Evolutionary conservation across 495 filamentous ascomycete species (phyloP), one percentile per base, ranked within the genome.

Genomic region (Penicillium dipodomyicola): DNA sequence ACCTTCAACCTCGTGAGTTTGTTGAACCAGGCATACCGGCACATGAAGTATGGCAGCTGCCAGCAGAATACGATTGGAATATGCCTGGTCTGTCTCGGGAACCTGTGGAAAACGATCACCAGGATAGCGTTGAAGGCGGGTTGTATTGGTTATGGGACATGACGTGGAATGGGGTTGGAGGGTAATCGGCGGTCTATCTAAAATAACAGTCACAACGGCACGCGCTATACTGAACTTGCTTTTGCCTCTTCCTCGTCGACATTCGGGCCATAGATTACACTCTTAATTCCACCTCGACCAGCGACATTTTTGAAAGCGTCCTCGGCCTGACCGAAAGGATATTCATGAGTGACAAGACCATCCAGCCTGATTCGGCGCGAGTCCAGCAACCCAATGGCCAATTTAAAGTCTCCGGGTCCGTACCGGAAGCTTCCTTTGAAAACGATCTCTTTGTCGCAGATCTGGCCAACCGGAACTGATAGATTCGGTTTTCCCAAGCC

Each of bases 351-450:
- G 33, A 95, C 80, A 12, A 96, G 72, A 64, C 78, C 78, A 76
- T 89, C 88, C 27, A 94, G 83, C 50, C 82, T 82, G 8, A 96
- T 77, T 54, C 81, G 79, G 30, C 87, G 84, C 25, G 65, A 72
- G 5, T 77, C 72, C 5, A 96, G 73, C 47, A 96, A 73, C 54
- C 86, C 80, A 19, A 96, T 79, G 2, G 90, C 90, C 5, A 89
- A 76, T 65, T 81, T 73, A 62, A 92, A 94, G 69, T 94, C 91
- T 7, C 88, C 89, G 51, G 81, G 81, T 20, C 83, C 84, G 65
- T 96, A 96, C 19, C 90, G 83, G 73, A 92, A 96, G 62, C 84
- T 87, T 17, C 90, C 90, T 65, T 85, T 86, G 19, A 88, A 81
- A 14, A 83, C 89, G 5, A 94, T 77, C 72, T 96, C 90, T 75